Evolutionary conservation across 164 flowering plant genomes (phyloP).

Genomic region (Nelumbo lutea): DNA sequence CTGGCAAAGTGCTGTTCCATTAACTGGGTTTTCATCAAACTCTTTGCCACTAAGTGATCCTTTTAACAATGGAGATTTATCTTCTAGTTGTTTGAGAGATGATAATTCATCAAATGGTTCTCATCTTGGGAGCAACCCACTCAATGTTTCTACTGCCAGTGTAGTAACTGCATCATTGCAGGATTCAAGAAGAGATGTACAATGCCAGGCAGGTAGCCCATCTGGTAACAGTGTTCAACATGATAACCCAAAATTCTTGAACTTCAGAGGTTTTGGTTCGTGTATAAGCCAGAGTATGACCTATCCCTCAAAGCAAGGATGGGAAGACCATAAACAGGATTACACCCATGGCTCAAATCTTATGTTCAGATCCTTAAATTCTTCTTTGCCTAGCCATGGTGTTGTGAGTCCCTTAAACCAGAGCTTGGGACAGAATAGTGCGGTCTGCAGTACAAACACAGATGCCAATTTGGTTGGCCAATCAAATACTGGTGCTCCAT

Average conservation of each 20-base stretch:
- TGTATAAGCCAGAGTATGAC: slow-evolving; percentile 12
- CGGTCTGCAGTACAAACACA: slow-evolving; percentile 16
- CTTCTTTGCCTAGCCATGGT: slow-evolving; percentile 23
- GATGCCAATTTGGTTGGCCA: slow-evolving; percentile 24
- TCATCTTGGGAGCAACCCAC: slow-evolving; percentile 18
- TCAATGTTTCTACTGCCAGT: slow-evolving; percentile 27
- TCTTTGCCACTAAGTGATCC: slow-evolving; percentile 24
- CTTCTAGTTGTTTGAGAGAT: slow-evolving; percentile 22
- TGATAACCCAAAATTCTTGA: slow-evolving; percentile 17
- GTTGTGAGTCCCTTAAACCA: slow-evolving; percentile 20
- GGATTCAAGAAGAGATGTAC: slow-evolving; percentile 32
- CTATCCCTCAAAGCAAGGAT: slow-evolving; percentile 24
- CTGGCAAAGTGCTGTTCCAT: slow-evolving; percentile 45
- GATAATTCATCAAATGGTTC: slow-evolving; percentile 25
- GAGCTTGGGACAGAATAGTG: slow-evolving; percentile 23
- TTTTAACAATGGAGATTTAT: slow-evolving; percentile 21
- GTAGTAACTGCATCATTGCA: slow-evolving; percentile 20
- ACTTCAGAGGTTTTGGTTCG: slow-evolving; percentile 11
- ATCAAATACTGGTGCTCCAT: slow-evolving; percentile 25
- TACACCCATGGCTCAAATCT: slow-evolving; percentile 20
- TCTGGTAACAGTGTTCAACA: slow-evolving; percentile 21
- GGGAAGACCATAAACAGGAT: slow-evolving; percentile 31
- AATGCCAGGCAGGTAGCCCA: slow-evolving; percentile 22
- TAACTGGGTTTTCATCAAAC: slow-evolving; percentile 30
- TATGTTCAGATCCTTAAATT: slow-evolving; percentile 22